phyloP scores from a whole-genome alignment of 2,329 filamentous ascomycete species.

The Sporothrix luriei region DNA sequence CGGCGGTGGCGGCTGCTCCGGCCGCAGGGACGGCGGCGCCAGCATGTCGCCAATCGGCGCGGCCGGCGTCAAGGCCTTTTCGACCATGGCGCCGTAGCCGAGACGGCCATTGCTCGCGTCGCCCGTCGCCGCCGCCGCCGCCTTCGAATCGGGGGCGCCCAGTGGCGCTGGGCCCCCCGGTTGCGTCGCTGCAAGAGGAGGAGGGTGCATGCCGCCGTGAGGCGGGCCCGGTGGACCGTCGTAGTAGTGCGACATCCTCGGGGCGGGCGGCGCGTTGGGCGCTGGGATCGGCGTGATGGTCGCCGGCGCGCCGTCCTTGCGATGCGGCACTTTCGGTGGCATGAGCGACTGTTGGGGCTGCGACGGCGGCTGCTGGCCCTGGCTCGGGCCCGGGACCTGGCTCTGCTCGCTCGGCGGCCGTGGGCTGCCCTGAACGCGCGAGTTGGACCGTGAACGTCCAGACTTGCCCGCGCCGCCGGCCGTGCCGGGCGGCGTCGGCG shows the following conservation, averaged over 20 bases:
- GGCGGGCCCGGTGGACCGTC: conserved; percentile 34
- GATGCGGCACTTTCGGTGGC: conserved; percentile 24
- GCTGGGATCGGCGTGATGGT: conserved; percentile 19
- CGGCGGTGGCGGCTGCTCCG: conserved; percentile 53
- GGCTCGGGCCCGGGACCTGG: too few relatives aligned
- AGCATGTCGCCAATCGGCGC: conserved; percentile 55
- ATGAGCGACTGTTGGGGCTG: conserved; percentile 16
- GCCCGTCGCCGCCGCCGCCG: background rate
- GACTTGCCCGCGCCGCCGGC: conserved; percentile 42
- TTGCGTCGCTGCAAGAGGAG: conserved; percentile 2
- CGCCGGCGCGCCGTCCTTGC: conserved; percentile 17
- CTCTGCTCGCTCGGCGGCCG: conserved; percentile 25
- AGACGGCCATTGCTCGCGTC: conserved; percentile 8
- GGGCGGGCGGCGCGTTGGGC: conserved; percentile 38
- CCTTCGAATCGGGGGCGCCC: background rate
- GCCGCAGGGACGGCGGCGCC: conserved; percentile 59
- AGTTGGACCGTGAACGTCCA: conserved; percentile 58
- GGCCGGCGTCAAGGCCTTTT: conserved; percentile 24
- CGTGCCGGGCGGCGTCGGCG: conserved; percentile 48
- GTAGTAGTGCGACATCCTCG: conserved; percentile 36
- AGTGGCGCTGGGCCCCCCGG: background rate
- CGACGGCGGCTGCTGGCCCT: background rate
- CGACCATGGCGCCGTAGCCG: conserved; percentile 19
- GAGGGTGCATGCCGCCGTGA: conserved; percentile 33
- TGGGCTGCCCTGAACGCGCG: conserved; percentile 46